phyloP scores from a whole-genome alignment of 1,284 basidiomycete species.

The Testicularia cyperi region DNA sequence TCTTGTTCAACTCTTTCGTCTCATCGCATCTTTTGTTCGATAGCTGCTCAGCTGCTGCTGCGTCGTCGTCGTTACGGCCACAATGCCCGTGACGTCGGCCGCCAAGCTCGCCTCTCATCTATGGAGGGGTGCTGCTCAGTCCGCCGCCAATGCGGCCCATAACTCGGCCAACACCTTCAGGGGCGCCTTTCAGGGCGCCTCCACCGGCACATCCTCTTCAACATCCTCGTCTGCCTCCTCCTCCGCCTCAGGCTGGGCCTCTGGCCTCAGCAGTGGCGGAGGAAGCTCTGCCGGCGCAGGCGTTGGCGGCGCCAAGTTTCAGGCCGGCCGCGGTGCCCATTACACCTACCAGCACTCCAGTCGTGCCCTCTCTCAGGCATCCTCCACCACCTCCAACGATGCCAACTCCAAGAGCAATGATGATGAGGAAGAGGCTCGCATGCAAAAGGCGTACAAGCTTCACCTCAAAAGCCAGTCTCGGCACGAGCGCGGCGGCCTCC shows the following conservation, averaged over 20 bases:
- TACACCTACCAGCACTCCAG: conserved; percentile 46
- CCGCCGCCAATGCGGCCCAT: conserved; percentile 43
- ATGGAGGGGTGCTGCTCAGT: conserved; percentile 46
- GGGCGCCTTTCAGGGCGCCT: conserved; percentile 38
- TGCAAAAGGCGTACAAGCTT: conserved; percentile 33
- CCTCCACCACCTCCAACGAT: conserved; percentile 22
- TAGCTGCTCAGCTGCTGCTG: conserved; percentile 4
- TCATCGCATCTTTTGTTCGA: background rate
- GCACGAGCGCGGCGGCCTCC: conserved; percentile 7
- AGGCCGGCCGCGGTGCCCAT: conserved; percentile 49
- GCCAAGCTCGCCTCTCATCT: conserved; percentile 48
- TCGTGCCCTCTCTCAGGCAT: conserved; percentile 42
- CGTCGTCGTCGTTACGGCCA: conserved; percentile 14
- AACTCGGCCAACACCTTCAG: conserved; percentile 41
- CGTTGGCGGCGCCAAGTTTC: conserved; percentile 50
- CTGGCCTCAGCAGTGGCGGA: conserved; percentile 34
- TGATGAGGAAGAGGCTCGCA: conserved; percentile 30
- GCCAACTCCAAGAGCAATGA: conserved; percentile 36
- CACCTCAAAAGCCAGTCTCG: conserved; percentile 14
- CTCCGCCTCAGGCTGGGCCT: conserved; percentile 42
- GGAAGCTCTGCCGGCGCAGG: conserved; percentile 44
- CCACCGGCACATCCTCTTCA: conserved; percentile 14
- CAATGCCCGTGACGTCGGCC: conserved; percentile 43
- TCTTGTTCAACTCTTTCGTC: conserved; percentile 3
- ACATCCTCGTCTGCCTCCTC: conserved; percentile 35